A percentile compares a stretch with the other conserved stretches of the same genome.
Evolutionary conservation across 495 filamentous ascomycete species (phyloP).

Genomic region (Trichoderma erinaceum): DNA sequence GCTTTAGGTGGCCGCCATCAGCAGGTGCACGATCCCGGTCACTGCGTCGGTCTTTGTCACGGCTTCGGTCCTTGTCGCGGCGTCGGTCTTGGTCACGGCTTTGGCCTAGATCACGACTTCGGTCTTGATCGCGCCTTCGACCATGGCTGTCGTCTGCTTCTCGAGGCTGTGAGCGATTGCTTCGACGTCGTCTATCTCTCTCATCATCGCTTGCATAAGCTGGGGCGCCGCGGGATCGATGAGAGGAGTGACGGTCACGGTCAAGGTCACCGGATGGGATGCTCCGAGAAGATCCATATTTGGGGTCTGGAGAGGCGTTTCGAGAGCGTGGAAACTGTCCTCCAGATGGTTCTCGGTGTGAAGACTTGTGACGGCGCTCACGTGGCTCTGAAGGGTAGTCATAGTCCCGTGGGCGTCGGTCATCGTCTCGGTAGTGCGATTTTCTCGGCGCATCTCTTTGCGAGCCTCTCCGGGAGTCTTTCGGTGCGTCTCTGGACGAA

Average conservation of each 20-base stretch:
- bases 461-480: background rate
- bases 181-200: background rate
- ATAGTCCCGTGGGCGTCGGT: constrained; percentile 10
- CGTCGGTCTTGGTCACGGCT: background rate
- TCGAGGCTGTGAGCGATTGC: constrained; percentile 1
- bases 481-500: background rate
- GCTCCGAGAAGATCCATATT: background rate
- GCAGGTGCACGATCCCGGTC: background rate
- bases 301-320: background rate
- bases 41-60: background rate
- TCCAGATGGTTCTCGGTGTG: background rate
- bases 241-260: background rate
- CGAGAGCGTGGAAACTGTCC: background rate
- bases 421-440: constrained; percentile 1
- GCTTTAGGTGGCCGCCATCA: background rate
- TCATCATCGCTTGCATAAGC: background rate
- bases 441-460: background rate
- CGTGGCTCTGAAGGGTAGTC: background rate
- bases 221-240: background rate
- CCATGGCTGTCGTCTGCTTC: background rate
- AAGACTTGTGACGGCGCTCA: constrained; percentile 10
- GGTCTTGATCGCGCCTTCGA: background rate
- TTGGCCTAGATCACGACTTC: background rate
- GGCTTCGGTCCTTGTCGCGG: background rate
- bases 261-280: background rate